phyloP scores from a whole-genome alignment of 2,329 filamentous ascomycete species.

The Colletotrichum melonis region DNA sequence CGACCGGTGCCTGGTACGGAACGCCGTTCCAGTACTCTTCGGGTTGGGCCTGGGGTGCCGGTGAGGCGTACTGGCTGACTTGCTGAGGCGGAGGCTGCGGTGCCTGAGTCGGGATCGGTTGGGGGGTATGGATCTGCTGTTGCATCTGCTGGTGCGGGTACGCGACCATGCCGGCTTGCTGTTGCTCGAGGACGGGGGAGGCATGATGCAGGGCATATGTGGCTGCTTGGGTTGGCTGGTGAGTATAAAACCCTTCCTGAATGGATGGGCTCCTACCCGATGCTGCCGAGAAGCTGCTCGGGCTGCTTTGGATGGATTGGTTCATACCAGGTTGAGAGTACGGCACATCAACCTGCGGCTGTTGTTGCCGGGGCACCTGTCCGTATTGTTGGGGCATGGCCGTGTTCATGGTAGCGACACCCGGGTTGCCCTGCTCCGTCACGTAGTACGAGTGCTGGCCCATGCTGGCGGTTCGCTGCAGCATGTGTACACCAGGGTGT shows the following conservation, averaged over 20 bases:
- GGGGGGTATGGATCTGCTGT: slow-evolving; percentile 48
- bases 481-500: slow-evolving; percentile 54
- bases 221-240: slow-evolving; percentile 60
- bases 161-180: slow-evolving; percentile 54
- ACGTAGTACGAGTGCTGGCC: slow-evolving; percentile 64
- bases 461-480: slow-evolving; percentile 61
- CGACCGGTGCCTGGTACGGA: slow-evolving; percentile 68
- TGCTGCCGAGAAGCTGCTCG: slow-evolving; percentile 66
- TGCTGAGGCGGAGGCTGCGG: slow-evolving; percentile 37
- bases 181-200: slow-evolving; percentile 58
- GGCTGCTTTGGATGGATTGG: slow-evolving; percentile 68
- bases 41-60: slow-evolving; percentile 53
- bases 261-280: slow-evolving; percentile 65
- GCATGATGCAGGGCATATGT: slow-evolving; percentile 60
- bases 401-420: slow-evolving; percentile 71
- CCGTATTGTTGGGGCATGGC: slow-evolving; percentile 60
- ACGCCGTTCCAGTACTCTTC: slow-evolving; percentile 64
- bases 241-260: slow-evolving; percentile 68
- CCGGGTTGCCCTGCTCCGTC: slow-evolving; percentile 71
- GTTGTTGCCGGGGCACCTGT: slow-evolving; percentile 59
- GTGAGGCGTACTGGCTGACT: slow-evolving; percentile 40
- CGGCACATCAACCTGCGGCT: slow-evolving; percentile 58
- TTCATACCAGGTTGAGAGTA: slow-evolving; percentile 60
- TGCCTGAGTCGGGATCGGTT: slow-evolving; percentile 44
- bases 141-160: slow-evolving; percentile 53